Evolutionary conservation across 495 filamentous ascomycete genomes (phyloP), one percentile per base, ranked within the genome.

Genomic region (Penicillium canescens): DNA sequence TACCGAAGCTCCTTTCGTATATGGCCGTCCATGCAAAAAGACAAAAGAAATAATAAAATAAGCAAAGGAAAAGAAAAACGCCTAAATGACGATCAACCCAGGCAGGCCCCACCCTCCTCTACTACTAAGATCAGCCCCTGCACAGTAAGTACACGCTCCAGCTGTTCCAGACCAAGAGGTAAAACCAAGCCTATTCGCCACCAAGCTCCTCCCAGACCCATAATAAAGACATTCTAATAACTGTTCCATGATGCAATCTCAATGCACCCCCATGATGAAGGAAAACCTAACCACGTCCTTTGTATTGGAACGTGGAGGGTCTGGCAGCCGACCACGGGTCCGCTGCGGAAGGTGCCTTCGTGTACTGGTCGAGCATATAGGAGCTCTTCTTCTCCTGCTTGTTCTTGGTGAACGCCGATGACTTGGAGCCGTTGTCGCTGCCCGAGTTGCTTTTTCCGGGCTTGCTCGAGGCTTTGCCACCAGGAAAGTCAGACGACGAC

Each of bases 301-400:
- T 9, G 46, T 31, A 9, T 9, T 7, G 12, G 10, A 8, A 26
- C 9, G 33, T 42, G 11, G 37, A 3, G 18, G 10, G 23, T n/a
- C 42, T 50, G 16, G 12, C 18, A 3, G 48, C 34, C 14, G 48
- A 33, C 48, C 48, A 50, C 28, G 48, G 48, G 3, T 42, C 48
- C 16, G 26, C 21, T 5, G 14, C 12, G 11, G 6, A 0, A 2
- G n/a, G 3, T 2, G 31, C 33, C 1, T 35, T 18, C 4, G 7
- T 5, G 28, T 28, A 51, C 6, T 1, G 1, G 0, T 36, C 39
- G 1, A 51, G 40, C 40, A 28, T 43, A 12, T 51, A 51, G 20
- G 48, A 42, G 16, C 16, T 26, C 14, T 20, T n/a, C 8, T 34
- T 21, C 9, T 14, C 5, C 6, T 13, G 3, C 13, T 28, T 14